Conservation (phyloP, 2,329 filamentous ascomycete species). For the Colletotrichum musae region DNA sequence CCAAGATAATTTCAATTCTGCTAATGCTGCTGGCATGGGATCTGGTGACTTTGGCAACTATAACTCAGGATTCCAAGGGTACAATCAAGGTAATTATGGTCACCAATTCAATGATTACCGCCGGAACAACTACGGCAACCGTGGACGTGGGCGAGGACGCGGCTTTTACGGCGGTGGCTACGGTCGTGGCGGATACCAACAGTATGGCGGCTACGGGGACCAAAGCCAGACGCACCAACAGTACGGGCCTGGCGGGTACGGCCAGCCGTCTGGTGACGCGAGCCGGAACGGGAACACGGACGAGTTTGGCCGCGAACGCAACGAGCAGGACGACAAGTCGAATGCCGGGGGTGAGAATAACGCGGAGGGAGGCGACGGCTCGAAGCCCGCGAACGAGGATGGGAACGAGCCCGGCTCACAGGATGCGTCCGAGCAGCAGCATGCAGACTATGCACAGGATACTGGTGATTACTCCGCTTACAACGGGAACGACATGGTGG, state of each 20-base stretch:
- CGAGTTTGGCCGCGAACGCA: conserved; percentile 55
- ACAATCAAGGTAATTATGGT: conserved; percentile 88
- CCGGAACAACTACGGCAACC: conserved; percentile 76
- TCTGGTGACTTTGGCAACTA: conserved; percentile 85
- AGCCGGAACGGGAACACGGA: conserved; percentile 51
- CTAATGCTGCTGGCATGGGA: conserved; percentile 86
- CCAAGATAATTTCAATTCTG: conserved; percentile 91
- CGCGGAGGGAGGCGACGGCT: conserved; percentile 21
- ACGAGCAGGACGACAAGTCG: conserved; percentile 28
- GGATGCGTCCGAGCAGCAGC: conserved; percentile 47
- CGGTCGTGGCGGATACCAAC: conserved; percentile 69
- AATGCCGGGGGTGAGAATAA: conserved; percentile 29
- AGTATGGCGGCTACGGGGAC: conserved; percentile 57
- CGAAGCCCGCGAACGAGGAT: conserved; percentile 40
- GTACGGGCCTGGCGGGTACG: conserved; percentile 36
- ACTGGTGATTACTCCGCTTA: conserved; percentile 45
- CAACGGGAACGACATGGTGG: conserved; percentile 49
- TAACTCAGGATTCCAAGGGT: conserved; percentile 84
- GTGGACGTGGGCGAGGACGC: conserved; percentile 76
- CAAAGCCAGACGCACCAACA: conserved; percentile 49
- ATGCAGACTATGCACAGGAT: conserved; percentile 46
- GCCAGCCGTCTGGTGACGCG: conserved; percentile 44
- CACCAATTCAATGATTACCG: conserved; percentile 86
- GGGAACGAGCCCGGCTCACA: conserved; percentile 44
- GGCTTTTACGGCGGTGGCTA: conserved; percentile 70